These are phyloP conservation scores for Bonia amplexicaulis DNA, from an alignment of 176 grass and related monocot species.

Conservation along the genomic window DNA sequence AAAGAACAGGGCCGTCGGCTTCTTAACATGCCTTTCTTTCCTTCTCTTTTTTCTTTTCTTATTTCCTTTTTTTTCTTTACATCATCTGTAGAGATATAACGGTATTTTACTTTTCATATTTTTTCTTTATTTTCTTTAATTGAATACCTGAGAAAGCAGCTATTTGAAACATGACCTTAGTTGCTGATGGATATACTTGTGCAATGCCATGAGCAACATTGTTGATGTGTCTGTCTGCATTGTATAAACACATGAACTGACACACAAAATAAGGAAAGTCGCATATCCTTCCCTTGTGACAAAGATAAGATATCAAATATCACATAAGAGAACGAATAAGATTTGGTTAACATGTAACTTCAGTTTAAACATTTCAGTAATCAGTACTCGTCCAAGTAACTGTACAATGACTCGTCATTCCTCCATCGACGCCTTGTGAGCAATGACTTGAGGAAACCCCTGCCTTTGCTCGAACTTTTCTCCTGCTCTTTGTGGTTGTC, in stretches of 20 bases:
- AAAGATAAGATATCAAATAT: background rate
- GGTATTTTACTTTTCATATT: no score
- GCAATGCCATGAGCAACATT: background rate
- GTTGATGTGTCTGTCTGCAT: background rate
- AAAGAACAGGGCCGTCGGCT: no score
- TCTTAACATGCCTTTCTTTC: no score
- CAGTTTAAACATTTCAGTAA: background rate
- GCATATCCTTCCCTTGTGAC: background rate
- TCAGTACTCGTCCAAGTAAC: slow-evolving; percentile 92
- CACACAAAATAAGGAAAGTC: background rate
- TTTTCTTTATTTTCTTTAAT: no score
- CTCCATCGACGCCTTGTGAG: slow-evolving; percentile 69
- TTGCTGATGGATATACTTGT: slow-evolving; percentile 8
- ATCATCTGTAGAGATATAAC: no score
- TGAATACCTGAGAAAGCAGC: no score
- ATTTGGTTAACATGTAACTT: background rate
- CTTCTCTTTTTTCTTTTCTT: no score
- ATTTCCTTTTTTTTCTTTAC: no score
- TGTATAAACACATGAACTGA: slow-evolving; percentile 4
- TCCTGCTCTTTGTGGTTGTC: slow-evolving; percentile 47
- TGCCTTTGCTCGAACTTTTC: slow-evolving; percentile 60
- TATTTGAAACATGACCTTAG: background rate
- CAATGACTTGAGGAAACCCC: slow-evolving; percentile 75
- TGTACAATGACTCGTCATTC: slow-evolving; percentile 83
- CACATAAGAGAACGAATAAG: background rate